Conservation (phyloP, 371 early-diverging fungal genomes). For the Circinella minor region DNA sequence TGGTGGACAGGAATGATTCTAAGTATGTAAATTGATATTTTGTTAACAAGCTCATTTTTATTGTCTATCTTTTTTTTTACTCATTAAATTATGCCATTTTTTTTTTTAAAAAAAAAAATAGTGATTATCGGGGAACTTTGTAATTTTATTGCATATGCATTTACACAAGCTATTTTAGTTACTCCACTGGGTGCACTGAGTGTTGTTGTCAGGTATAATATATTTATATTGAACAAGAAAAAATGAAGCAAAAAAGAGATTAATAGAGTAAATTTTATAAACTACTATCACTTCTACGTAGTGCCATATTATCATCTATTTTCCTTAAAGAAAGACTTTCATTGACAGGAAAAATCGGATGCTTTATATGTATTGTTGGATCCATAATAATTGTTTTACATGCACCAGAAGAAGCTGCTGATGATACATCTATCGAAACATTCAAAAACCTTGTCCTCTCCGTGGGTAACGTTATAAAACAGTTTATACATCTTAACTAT, state of each 20-base stretch:
- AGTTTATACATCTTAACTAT: too few species aligned
- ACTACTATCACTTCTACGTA: slow-evolving; percentile 19
- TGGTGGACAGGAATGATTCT: slow-evolving; percentile 96
- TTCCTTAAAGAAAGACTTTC: slow-evolving; percentile 88
- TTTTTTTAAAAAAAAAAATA: slow-evolving; percentile 9
- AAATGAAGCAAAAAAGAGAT: too few species aligned
- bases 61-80: too few species aligned
- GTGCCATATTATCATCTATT: slow-evolving; percentile 87
- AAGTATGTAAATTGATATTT: slow-evolving; percentile 46
- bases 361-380: slow-evolving; percentile 90
- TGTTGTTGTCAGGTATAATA: slow-evolving; percentile 59
- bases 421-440: slow-evolving; percentile 77
- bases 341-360: slow-evolving; percentile 86
- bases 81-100: not conserved
- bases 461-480: slow-evolving; percentile 51
- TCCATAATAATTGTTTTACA: slow-evolving; percentile 89
- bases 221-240: not conserved
- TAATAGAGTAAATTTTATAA: too few species aligned
- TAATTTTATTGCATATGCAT: slow-evolving; percentile 92
- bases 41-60: not conserved
- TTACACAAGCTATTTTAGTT: slow-evolving; percentile 91
- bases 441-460: slow-evolving; percentile 78
- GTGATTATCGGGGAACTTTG: slow-evolving; percentile 82
- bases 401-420: slow-evolving; percentile 81
- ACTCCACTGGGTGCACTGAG: slow-evolving; percentile 92